These are phyloP conservation scores for Venturia pyrina DNA, from an alignment of 2,329 filamentous ascomycete genomes.

Conservation along the genomic window DNA sequence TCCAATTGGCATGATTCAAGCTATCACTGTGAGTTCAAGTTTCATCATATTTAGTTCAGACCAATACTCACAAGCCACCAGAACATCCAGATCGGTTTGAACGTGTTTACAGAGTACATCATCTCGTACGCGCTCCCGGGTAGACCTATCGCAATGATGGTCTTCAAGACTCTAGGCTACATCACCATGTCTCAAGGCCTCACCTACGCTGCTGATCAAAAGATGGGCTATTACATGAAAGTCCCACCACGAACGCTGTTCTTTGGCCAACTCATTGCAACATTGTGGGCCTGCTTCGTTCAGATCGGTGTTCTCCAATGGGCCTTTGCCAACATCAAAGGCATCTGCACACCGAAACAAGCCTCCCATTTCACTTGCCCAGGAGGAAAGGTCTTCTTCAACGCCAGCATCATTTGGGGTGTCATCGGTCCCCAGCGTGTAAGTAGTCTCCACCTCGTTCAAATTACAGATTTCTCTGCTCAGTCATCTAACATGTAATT, in stretches of 20 bases:
- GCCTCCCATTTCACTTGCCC: conserved; percentile 51
- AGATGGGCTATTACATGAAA: conserved; percentile 44
- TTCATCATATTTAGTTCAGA: not conserved
- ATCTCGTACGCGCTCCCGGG: conserved; percentile 41
- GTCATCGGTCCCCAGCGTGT: conserved; percentile 54
- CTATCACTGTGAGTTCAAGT: conserved; percentile 33
- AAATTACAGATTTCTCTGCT: too few relatives aligned
- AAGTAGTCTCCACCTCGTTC: conserved; percentile 32
- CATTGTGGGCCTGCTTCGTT: conserved; percentile 55
- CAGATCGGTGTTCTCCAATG: conserved; percentile 56
- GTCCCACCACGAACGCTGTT: conserved; percentile 57
- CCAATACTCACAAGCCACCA: not conserved
- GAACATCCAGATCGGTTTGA: conserved; percentile 44
- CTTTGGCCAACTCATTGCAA: conserved; percentile 54
- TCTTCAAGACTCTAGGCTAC: conserved; percentile 38
- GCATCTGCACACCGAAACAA: conserved; percentile 51
- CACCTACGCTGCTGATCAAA: conserved; percentile 40
- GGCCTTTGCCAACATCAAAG: conserved; percentile 45
- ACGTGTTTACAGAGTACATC: conserved; percentile 40
- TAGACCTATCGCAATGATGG: conserved; percentile 40
- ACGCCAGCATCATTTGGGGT: conserved; percentile 60
- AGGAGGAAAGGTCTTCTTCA: conserved; percentile 50
- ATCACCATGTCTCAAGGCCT: conserved; percentile 39
- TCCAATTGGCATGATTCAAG: conserved; percentile 52
- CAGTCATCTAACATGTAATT: too few relatives aligned